Percentiles rank a stretch among this genome's conserved stretches.
Evolutionary conservation across 768 basidiomycete genomes (phyloP).

Genomic region (Terana coerulea): DNA sequence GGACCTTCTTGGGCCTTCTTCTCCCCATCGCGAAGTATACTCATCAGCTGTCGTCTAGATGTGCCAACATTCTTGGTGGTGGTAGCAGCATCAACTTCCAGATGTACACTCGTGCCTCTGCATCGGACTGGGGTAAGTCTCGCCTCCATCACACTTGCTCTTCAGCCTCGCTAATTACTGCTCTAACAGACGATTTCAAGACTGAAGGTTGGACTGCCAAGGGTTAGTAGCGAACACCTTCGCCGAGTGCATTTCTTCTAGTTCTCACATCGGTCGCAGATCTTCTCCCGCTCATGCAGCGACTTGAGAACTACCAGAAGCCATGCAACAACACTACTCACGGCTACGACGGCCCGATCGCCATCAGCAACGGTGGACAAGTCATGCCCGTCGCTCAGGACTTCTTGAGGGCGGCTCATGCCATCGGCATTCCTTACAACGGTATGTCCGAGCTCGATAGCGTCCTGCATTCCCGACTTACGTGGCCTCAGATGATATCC

Average conservation of each 20-base stretch:
- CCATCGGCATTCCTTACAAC: conserved; percentile 60
- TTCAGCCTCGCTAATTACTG: background rate
- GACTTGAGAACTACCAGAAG: conserved; percentile 76
- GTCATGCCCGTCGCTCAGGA: conserved; percentile 64
- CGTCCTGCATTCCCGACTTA: background rate
- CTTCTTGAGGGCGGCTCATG: conserved; percentile 60
- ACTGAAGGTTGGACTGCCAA: conserved; percentile 63
- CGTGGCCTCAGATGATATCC: conserved; percentile 51
- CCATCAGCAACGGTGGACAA: conserved; percentile 66
- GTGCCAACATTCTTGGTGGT: conserved; percentile 46
- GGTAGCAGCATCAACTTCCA: conserved; percentile 67
- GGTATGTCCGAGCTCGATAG: conserved; percentile 34
- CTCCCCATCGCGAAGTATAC: background rate
- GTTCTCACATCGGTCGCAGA: conserved; percentile 34
- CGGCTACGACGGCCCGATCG: conserved; percentile 72
- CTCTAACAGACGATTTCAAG: conserved; percentile 62
- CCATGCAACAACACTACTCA: conserved; percentile 63
- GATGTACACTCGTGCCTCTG: conserved; percentile 73
- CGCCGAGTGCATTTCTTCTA: background rate
- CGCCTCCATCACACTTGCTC: background rate
- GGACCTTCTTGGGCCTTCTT: background rate
- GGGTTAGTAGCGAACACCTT: conserved; percentile 31
- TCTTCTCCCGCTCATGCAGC: conserved; percentile 68
- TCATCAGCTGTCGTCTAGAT: too few relatives aligned
- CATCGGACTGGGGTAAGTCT: conserved; percentile 61